Evolutionary conservation across 1,284 basidiomycete genomes (phyloP), one percentile per base, ranked within the genome.

Genomic region (Tranzscheliella williamsii): DNA sequence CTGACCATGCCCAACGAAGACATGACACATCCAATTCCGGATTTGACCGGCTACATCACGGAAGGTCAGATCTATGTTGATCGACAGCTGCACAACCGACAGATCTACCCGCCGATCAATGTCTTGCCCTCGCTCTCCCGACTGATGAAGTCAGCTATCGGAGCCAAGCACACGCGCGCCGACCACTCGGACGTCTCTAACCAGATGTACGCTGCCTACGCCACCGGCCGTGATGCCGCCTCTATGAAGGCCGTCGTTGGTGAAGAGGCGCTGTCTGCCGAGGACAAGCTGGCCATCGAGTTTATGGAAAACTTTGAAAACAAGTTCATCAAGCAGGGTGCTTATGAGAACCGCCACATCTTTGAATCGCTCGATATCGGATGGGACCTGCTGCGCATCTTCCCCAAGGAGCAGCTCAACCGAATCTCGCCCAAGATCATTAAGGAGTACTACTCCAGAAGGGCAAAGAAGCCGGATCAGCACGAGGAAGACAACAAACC

Each of bases 201-300:
- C 58, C 73, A 75, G 58, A 72, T 77, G 54, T 80, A 74, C 36
- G 73, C 72, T 9, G 69, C 64, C 21, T 75, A 75, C 40, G 74
- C 72, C 21, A 74, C 61, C 75, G 95, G 93, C 43, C 86, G 91
- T 75, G 95, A 99, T 78, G 95, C 95, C 24, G 92, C 94, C 1
- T 85, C 93, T 4, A 98, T 99, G 95, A 98, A 98, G 81, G 95
- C 95, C 46, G 95, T 98, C 37, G 95, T 99, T 38, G 95, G 95
- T 78, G 95, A 98, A 79, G 95, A 98, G 79, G 94, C 95, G 5
- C 81, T 98, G 66, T 91, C 89, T 24, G 81, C 86, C 0, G 94
- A 97, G 79, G 94, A 97, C 53, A 74, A 70, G 53, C 50, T 75
- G 34, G 69, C 68, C 20, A 67, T 72, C 37, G 69, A 76, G 52